phyloP scores from a whole-genome alignment of 148 eudicot genomes.

The Chenopodium quinoa region DNA sequence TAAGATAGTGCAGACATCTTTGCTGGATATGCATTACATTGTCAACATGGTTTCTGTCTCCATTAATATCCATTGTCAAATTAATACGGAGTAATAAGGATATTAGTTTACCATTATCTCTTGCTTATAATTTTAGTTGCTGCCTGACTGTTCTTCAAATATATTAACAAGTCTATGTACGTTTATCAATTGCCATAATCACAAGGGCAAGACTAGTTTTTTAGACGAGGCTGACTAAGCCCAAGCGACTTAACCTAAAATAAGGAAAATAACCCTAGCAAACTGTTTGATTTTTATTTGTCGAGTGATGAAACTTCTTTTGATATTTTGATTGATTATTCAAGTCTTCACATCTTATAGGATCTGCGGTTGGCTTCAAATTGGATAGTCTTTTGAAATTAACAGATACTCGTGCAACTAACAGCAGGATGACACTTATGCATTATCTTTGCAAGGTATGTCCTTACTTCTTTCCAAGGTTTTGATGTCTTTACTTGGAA shows the following conservation, averaged over 20 bases:
- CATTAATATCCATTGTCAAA: neutral
- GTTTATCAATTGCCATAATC: neutral
- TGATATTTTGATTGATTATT: slow-evolving; percentile 3
- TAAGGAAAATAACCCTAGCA: neutral
- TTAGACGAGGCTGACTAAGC: neutral
- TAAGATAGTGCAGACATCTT: neutral
- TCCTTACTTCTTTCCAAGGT: slow-evolving; percentile 9
- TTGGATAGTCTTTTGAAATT: slow-evolving; percentile 92
- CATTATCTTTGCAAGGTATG: slow-evolving; percentile 94
- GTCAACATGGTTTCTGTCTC: neutral
- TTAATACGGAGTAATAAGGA: neutral
- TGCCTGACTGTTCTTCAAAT: neutral
- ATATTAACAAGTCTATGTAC: neutral
- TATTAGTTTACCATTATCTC: neutral
- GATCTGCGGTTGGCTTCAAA: slow-evolving; percentile 87
- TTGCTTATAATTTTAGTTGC: neutral
- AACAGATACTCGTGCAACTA: slow-evolving; percentile 90
- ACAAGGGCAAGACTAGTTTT: neutral
- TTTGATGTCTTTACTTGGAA: neutral
- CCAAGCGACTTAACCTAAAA: too few species aligned
- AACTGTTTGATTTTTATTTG: neutral
- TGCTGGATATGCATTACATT: neutral
- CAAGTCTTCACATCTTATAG: slow-evolving; percentile 32
- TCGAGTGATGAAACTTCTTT: neutral
- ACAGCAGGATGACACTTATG: slow-evolving; percentile 91